Conservation (phyloP, 345 rosid genomes). For the Aquilaria sinensis region DNA sequence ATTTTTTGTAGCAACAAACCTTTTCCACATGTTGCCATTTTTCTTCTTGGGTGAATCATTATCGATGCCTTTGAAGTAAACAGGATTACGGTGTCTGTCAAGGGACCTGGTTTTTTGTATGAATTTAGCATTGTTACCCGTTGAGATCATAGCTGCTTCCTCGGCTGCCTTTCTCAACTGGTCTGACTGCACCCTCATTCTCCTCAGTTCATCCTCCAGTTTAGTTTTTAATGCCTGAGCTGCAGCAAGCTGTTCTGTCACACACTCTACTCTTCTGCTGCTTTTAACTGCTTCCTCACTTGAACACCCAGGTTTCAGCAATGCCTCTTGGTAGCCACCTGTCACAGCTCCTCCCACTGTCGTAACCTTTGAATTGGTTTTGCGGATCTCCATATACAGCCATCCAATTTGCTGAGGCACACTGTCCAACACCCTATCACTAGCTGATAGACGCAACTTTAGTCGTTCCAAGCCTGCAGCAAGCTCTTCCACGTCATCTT, state of each 20-base stretch:
- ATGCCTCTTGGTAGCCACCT: slow-evolving; percentile 56
- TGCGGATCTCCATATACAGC: slow-evolving; percentile 45
- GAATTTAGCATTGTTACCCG: slow-evolving; percentile 64
- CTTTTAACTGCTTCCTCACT: slow-evolving; percentile 73
- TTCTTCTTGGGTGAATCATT: slow-evolving; percentile 93
- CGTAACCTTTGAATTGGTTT: slow-evolving; percentile 33
- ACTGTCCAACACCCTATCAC: slow-evolving; percentile 27
- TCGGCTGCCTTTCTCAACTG: slow-evolving; percentile 99
- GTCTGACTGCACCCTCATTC: slow-evolving; percentile 86
- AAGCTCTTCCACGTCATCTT: no score
- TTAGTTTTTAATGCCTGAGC: slow-evolving; percentile 65
- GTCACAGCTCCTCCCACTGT: slow-evolving; percentile 33
- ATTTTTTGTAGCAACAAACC: no score
- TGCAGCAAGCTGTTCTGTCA: slow-evolving; percentile 67
- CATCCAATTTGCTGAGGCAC: slow-evolving; percentile 1
- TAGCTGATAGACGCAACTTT: no score
- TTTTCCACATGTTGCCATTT: slow-evolving; percentile 78
- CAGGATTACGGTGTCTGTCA: slow-evolving; percentile 35
- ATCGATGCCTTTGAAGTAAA: slow-evolving; percentile 65
- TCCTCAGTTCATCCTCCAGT: slow-evolving; percentile 81
- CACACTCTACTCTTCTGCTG: slow-evolving; percentile 52
- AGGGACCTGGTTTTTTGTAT: slow-evolving; percentile 55
- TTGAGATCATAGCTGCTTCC: slow-evolving; percentile 79
- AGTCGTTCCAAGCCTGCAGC: no score
- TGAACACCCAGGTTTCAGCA: slow-evolving; percentile 44